phyloP scores from a whole-genome alignment of 2,329 filamentous ascomycete genomes.

The Pleurostoma richardsiae region DNA sequence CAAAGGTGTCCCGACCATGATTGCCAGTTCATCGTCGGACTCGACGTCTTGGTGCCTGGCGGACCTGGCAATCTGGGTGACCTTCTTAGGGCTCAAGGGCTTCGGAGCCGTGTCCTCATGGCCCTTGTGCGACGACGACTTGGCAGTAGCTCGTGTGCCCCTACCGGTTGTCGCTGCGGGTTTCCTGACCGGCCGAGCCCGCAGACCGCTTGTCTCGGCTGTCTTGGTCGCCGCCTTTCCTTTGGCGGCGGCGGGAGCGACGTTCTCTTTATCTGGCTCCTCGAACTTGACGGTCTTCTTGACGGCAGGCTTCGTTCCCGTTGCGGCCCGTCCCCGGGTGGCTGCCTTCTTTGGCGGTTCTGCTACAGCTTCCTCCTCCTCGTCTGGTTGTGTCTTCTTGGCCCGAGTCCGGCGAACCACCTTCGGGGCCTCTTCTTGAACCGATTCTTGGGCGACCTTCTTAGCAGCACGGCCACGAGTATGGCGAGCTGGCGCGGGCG shows the following conservation, averaged over 20 bases:
- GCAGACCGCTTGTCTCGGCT: conserved; percentile 29
- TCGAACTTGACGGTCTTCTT: conserved; percentile 62
- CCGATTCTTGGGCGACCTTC: conserved; percentile 16
- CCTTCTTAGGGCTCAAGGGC: conserved; percentile 61
- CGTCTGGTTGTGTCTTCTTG: conserved; percentile 19
- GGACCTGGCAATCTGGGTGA: conserved; percentile 48
- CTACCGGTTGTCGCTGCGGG: conserved; percentile 24
- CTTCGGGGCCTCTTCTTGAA: conserved; percentile 16
- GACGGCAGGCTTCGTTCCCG: conserved; percentile 34
- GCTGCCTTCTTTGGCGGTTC: conserved; percentile 28
- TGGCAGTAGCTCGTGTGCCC: conserved; percentile 18
- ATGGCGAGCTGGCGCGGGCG: conserved; percentile 11
- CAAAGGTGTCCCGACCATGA: conserved; percentile 42
- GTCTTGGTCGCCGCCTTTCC: conserved; percentile 29
- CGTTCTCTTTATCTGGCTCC: conserved; percentile 61
- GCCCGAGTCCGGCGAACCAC: conserved; percentile 16
- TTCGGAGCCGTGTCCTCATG: conserved; percentile 22
- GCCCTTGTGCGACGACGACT: conserved; percentile 24
- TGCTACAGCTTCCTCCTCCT: conserved; percentile 17
- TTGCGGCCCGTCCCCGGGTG: conserved; percentile 25
- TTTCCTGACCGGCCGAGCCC: conserved; percentile 44
- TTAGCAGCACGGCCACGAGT: conserved; percentile 23
- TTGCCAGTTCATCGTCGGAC: conserved; percentile 57
- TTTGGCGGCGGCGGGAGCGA: conserved; percentile 32
- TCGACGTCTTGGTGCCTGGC: conserved; percentile 30